These are phyloP conservation scores for Russula sp. DNA, from an alignment of 768 basidiomycete genomes.

Conservation along the genomic window DNA sequence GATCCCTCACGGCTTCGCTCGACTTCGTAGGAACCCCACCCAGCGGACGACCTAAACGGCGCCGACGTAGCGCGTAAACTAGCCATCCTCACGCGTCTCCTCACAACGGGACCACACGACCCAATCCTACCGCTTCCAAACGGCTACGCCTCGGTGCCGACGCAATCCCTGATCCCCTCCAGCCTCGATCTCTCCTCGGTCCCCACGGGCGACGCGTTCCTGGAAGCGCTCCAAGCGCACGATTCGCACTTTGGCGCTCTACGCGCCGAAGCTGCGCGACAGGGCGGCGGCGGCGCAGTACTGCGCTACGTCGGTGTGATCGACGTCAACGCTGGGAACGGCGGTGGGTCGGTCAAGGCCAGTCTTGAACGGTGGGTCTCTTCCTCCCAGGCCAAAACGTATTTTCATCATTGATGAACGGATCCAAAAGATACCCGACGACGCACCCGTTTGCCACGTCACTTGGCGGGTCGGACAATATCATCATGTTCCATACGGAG, in stretches of 20 bases:
- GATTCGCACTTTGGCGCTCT: slow-evolving; percentile 74
- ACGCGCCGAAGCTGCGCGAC: slow-evolving; percentile 63
- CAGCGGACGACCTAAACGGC: slow-evolving; percentile 93
- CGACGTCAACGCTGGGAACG: slow-evolving; percentile 68
- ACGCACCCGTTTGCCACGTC: slow-evolving; percentile 95
- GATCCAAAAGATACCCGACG: slow-evolving; percentile 64
- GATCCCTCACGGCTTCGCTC: too few species aligned
- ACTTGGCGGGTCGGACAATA: slow-evolving; percentile 94
- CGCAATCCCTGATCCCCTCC: slow-evolving; percentile 78
- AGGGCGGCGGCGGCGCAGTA: slow-evolving; percentile 59
- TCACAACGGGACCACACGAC: slow-evolving; percentile 44
- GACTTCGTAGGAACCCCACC: slow-evolving; percentile 80
- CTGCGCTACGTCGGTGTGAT: slow-evolving; percentile 93
- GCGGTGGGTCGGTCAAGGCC: slow-evolving; percentile 59
- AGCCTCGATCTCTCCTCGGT: slow-evolving; percentile 52
- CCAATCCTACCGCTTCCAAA: slow-evolving; percentile 45
- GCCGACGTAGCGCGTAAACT: slow-evolving; percentile 97
- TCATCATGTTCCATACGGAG: slow-evolving; percentile 94
- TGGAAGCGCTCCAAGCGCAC: slow-evolving; percentile 71
- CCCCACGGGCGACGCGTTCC: slow-evolving; percentile 73
- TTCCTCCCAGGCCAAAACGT: neutral
- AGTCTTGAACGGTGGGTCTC: slow-evolving; percentile 77
- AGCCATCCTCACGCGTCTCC: slow-evolving; percentile 85
- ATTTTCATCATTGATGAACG: neutral
- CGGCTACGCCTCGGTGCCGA: slow-evolving; percentile 77